Percentiles rank a stretch among this genome's conserved stretches.
These are phyloP conservation scores for Wickerhamomyces tratensis DNA, from an alignment of 805 yeast species.

Conservation along the genomic window DNA sequence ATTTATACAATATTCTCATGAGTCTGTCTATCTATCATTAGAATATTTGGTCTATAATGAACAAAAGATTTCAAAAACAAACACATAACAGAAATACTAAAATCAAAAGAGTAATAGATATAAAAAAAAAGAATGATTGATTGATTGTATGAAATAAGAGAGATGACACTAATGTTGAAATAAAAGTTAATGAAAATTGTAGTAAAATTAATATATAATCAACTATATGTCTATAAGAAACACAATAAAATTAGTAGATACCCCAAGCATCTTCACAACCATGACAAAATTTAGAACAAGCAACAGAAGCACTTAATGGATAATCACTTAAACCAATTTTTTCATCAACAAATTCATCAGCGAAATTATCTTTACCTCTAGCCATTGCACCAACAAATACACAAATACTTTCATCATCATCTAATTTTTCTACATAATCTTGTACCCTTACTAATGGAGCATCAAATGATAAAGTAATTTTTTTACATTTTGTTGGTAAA, in stretches of 20 bases:
- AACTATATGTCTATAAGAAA: too few relatives aligned
- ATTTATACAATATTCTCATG: too few relatives aligned
- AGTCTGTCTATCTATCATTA: too few relatives aligned
- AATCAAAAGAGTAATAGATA: too few relatives aligned
- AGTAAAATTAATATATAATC: too few relatives aligned
- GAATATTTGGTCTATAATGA: too few relatives aligned
- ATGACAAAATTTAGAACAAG: conserved; percentile 96
- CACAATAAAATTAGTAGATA: conserved; percentile 27
- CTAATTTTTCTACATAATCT: conserved; percentile 74
- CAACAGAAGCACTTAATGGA: conserved; percentile 94
- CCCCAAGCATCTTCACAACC: conserved; percentile 99
- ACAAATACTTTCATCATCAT: conserved; percentile 87
- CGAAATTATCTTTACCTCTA: conserved; percentile 93
- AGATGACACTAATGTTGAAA: too few relatives aligned
- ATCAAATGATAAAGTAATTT: conserved; percentile 85
- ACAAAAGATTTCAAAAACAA: too few relatives aligned
- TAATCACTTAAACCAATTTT: conserved; percentile 93
- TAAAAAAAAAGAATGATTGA: too few relatives aligned
- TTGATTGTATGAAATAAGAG: too few relatives aligned
- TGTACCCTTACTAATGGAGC: conserved; percentile 83
- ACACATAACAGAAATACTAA: too few relatives aligned
- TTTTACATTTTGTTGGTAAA: conserved; percentile 91
- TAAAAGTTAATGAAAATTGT: too few relatives aligned
- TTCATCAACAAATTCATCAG: conserved; percentile 95
- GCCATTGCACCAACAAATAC: conserved; percentile 99